Evolutionary conservation across 331 rosid genomes (phyloP).

Genomic region (Acacia pycnantha): DNA sequence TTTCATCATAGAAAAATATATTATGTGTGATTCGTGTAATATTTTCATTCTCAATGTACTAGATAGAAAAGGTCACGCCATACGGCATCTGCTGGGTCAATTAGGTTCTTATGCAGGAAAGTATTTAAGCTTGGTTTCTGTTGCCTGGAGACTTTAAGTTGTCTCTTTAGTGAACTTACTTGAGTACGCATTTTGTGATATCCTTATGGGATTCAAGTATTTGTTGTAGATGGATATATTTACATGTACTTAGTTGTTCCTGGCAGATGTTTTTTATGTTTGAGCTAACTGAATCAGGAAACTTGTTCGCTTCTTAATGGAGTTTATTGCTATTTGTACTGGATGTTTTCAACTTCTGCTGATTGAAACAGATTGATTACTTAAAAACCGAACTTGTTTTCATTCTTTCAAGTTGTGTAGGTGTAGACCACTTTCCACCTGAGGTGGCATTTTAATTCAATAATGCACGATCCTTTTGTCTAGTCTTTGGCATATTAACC

Average conservation of each 20-base stretch:
- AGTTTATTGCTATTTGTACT: background rate
- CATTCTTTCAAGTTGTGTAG: background rate
- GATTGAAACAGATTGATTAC: background rate
- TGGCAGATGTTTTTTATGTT: background rate
- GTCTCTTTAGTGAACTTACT: background rate
- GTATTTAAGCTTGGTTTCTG: background rate
- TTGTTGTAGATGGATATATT: background rate
- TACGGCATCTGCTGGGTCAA: background rate
- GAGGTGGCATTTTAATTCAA: background rate
- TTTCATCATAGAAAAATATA: background rate
- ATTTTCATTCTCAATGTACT: background rate
- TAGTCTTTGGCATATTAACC: background rate
- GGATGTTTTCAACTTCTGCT: background rate
- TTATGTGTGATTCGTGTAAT: background rate
- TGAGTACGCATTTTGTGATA: background rate
- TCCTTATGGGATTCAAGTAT: background rate
- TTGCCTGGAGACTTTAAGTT: background rate
- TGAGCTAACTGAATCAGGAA: background rate
- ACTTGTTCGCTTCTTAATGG: background rate
- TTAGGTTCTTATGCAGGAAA: background rate
- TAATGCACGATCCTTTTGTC: background rate
- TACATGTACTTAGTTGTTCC: background rate
- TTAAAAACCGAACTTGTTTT: background rate
- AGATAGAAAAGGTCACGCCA: slow-evolving; percentile 11
- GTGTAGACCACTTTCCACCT: background rate